Conservation (phyloP, 2,329 filamentous ascomycete genomes). For the Pleoardoris graminearum region DNA sequence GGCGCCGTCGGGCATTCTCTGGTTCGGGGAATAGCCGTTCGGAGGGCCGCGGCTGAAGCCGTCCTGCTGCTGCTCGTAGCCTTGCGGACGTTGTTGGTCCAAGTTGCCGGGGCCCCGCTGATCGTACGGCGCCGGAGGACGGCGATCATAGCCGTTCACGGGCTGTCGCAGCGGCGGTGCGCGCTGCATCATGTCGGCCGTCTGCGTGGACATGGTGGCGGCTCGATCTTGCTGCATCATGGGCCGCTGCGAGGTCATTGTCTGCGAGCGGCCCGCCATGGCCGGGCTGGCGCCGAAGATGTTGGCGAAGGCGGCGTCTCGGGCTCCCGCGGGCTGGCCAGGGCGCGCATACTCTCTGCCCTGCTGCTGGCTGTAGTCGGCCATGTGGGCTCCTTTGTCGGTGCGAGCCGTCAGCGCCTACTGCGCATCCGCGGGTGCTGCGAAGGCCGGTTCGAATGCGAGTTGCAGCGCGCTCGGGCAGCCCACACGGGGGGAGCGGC, state of each 20-base stretch:
- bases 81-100: constrained; percentile 35
- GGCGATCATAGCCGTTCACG: constrained; percentile 46
- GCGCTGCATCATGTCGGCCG: constrained; percentile 61
- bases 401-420: constrained; percentile 15
- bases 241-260: constrained; percentile 81
- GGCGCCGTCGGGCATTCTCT: constrained; percentile 40
- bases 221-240: constrained; percentile 70
- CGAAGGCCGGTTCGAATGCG: constrained; percentile 13
- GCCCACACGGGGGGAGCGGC: constrained; percentile 17
- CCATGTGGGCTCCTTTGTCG: constrained; percentile 52
- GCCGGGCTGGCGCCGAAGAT: constrained; percentile 89
- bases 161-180: constrained; percentile 64
- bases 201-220: constrained; percentile 63
- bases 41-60: constrained; percentile 37
- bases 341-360: constrained; percentile 61
- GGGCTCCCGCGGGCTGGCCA: constrained; percentile 64
- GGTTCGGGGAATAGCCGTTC: constrained; percentile 46
- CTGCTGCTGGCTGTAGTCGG: constrained; percentile 66
- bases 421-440: constrained; percentile 31
- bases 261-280: constrained; percentile 80
- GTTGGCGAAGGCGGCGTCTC: constrained; percentile 93
- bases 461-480: constrained; percentile 21
- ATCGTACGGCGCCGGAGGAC: constrained; percentile 30
- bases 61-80: constrained; percentile 30
- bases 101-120: constrained; percentile 22